A percentile compares a stretch with the other conserved stretches of the same genome.
phyloP scores from a whole-genome alignment of 768 basidiomycete species.

The Tricholoma saponaceum region DNA sequence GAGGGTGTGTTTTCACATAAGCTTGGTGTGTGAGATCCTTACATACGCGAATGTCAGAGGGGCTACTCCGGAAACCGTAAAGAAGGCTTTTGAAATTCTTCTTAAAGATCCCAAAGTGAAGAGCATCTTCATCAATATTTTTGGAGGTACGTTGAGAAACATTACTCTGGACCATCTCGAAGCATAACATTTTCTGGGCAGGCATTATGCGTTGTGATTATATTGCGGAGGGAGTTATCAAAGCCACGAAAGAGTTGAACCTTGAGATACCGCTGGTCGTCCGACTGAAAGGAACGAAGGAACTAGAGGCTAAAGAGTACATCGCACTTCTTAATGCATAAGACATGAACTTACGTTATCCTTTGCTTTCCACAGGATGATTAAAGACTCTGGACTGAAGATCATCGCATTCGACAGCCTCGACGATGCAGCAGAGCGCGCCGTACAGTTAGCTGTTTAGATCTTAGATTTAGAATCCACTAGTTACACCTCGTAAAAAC shows the following conservation, averaged over 20 bases:
- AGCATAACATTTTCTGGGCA: conserved; percentile 18
- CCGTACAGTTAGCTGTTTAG: conserved; percentile 66
- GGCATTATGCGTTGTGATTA: conserved; percentile 99
- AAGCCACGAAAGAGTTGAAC: conserved; percentile 88
- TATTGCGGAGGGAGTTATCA: conserved; percentile 97
- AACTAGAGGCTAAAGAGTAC: conserved; percentile 91
- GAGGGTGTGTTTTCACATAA: conserved; percentile 59
- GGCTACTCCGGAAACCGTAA: conserved; percentile 98
- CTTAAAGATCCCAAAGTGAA: conserved; percentile 89
- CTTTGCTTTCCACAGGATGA: conserved; percentile 63
- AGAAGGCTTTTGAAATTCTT: conserved; percentile 98
- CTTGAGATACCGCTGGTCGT: conserved; percentile 88
- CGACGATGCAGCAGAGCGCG: conserved; percentile 85
- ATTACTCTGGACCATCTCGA: not conserved
- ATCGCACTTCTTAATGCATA: conserved; percentile 24
- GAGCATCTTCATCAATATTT: conserved; percentile 98
- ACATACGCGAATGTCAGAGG: conserved; percentile 47
- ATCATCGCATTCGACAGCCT: conserved; percentile 92
- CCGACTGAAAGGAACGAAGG: conserved; percentile 95
- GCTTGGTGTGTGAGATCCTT: not conserved
- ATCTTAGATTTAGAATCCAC: conserved; percentile 15
- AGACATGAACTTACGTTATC: conserved; percentile 12
- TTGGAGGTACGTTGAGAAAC: conserved; percentile 56
- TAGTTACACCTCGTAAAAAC: not conserved
- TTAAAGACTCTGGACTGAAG: conserved; percentile 85